phyloP scores from a whole-genome alignment of 78 protist genomes.

The Anaeramoeba flamelloides region DNA sequence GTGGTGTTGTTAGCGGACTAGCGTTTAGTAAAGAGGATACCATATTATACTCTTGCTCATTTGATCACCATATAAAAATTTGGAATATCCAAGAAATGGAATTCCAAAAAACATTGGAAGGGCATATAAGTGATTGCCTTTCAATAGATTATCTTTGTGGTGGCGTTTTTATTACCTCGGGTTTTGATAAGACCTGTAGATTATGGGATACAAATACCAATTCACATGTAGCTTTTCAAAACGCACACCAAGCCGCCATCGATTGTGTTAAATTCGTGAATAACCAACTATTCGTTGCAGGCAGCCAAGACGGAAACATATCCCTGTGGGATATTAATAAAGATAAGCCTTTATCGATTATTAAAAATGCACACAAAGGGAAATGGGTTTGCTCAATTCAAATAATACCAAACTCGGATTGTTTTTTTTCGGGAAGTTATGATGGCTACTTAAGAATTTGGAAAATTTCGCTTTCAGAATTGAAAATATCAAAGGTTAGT shows the following conservation, averaged over 20 bases:
- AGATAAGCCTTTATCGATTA: background rate
- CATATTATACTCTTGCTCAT: too few relatives aligned
- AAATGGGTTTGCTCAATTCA: background rate
- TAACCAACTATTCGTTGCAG: background rate
- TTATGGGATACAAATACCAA: background rate
- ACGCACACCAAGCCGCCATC: background rate
- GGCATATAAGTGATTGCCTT: background rate
- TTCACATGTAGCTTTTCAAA: background rate
- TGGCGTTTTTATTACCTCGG: background rate
- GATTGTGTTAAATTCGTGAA: background rate
- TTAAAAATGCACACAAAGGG: background rate
- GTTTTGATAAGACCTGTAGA: background rate
- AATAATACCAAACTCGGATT: background rate
- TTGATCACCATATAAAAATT: background rate
- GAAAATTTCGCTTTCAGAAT: background rate
- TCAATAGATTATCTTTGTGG: background rate
- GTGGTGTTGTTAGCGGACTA: too few relatives aligned
- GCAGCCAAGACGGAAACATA: background rate
- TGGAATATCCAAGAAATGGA: background rate
- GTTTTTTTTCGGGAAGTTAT: background rate
- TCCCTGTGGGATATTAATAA: background rate
- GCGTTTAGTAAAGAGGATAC: too few relatives aligned
- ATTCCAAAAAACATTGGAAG: background rate
- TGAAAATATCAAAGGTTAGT: background rate
- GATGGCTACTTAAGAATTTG: background rate